Conservation (phyloP, 2,329 filamentous ascomycete genomes). For the Fusarium albidum region DNA sequence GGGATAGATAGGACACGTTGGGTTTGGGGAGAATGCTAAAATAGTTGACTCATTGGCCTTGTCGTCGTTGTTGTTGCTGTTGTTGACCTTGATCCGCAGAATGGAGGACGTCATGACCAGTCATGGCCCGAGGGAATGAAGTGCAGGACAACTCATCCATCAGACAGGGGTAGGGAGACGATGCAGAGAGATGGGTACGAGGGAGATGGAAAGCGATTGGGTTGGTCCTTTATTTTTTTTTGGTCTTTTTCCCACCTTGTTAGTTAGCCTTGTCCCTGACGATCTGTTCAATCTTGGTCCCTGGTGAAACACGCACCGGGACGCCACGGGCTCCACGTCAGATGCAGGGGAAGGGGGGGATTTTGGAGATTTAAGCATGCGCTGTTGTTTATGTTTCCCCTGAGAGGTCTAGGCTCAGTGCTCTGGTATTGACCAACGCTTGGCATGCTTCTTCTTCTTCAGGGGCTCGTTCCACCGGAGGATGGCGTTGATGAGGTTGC, state of each 20-base stretch:
- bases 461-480: slow-evolving; percentile 50
- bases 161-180: background rate
- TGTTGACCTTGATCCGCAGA: no score
- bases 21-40: background rate
- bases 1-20: background rate
- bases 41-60: slow-evolving; percentile 3
- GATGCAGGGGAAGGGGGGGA: slow-evolving; percentile 34
- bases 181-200: slow-evolving; percentile 1
- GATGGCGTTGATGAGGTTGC: slow-evolving; percentile 51
- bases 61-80: background rate
- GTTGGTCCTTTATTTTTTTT: slow-evolving; percentile 21
- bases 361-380: no score
- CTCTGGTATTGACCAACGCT: slow-evolving; percentile 13
- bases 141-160: slow-evolving; percentile 5
- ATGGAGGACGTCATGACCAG: slow-evolving; percentile 7
- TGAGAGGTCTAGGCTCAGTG: no score
- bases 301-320: slow-evolving; percentile 35
- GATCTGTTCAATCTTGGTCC: slow-evolving; percentile 26
- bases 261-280: slow-evolving; percentile 37
- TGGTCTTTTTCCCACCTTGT: no score
- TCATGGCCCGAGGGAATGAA: no score
- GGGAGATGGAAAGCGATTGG: slow-evolving; percentile 9
- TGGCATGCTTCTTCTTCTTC: slow-evolving; percentile 5
- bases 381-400: no score
- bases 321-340: slow-evolving; percentile 39